Percentiles rank a stretch among this genome's conserved stretches.
Conservation (phyloP, 2,329 filamentous ascomycete genomes). For the Zymoseptoria passerinii region DNA sequence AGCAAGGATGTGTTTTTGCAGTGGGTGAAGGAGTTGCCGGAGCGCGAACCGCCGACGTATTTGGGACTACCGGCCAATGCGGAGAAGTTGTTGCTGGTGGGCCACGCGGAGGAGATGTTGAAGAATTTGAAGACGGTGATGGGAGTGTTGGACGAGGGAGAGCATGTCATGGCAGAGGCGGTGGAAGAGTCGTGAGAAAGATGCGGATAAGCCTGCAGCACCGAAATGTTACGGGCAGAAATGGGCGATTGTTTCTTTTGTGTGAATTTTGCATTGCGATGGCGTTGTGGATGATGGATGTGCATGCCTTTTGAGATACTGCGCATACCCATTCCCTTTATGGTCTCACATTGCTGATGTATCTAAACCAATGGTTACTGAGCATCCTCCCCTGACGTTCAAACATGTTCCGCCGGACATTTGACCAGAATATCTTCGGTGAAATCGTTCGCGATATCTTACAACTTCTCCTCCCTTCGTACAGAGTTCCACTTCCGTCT, state of each 20-base stretch:
- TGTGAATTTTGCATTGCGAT: background rate
- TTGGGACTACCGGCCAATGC: slow-evolving; percentile 89
- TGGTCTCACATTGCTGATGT: background rate
- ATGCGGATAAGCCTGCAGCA: background rate
- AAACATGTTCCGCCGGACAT: too few species aligned
- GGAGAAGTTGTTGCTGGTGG: slow-evolving; percentile 87
- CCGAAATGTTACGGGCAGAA: background rate
- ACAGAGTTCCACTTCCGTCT: background rate
- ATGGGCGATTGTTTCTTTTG: background rate
- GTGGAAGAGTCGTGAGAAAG: slow-evolving; percentile 11
- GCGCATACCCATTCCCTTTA: background rate
- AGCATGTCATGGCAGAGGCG: slow-evolving; percentile 61
- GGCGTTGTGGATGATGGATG: background rate
- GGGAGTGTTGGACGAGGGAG: slow-evolving; percentile 84
- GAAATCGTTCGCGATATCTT: background rate
- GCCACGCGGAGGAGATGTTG: slow-evolving; percentile 77
- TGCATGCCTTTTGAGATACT: background rate
- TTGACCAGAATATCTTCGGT: background rate
- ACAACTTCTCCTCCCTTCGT: slow-evolving; percentile 3
- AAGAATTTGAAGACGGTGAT: slow-evolving; percentile 76
- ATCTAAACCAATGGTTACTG: background rate
- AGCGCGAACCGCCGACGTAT: slow-evolving; percentile 93
- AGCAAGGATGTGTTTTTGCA: slow-evolving; percentile 75
- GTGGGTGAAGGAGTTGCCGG: slow-evolving; percentile 87
- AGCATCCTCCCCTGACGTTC: too few species aligned